Evolutionary conservation across 2,329 filamentous ascomycete species (phyloP).

Genomic region (Torrubiellomyces zombiae): DNA sequence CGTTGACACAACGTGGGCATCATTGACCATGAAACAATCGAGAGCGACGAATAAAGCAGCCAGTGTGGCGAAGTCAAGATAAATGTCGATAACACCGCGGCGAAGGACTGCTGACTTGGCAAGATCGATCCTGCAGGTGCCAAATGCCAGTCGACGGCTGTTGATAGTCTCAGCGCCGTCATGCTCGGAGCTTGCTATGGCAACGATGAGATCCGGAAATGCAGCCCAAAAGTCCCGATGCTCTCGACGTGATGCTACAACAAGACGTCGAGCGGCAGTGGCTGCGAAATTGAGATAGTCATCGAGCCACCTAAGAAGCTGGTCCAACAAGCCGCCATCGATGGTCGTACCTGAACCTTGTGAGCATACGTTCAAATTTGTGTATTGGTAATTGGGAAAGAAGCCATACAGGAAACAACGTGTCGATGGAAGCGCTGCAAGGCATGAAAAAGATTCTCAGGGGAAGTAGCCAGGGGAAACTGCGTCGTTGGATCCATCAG

Average conservation of each 20-base stretch:
- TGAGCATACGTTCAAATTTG: constrained; percentile 1
- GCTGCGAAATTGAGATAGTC: constrained; percentile 26
- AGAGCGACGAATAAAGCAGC: constrained; percentile 34
- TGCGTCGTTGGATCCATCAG: constrained; percentile 23
- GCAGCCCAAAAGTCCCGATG: constrained; percentile 33
- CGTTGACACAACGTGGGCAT: constrained; percentile 3
- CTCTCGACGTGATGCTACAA: constrained; percentile 25
- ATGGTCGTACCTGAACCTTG: constrained; percentile 21
- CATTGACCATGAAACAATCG: constrained; percentile 18
- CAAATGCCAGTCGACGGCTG: too few species aligned
- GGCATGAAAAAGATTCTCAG: constrained; percentile 15
- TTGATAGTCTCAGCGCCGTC: too few species aligned
- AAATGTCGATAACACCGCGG: constrained; percentile 17
- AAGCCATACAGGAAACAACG: too few species aligned
- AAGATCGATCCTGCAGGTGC: constrained; percentile 5
- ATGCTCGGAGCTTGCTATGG: too few species aligned
- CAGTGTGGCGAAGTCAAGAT: constrained; percentile 27
- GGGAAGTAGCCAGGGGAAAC: constrained; percentile 28
- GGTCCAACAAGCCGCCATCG: constrained; percentile 26
- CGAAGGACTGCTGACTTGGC: constrained; percentile 12
- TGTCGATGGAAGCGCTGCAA: constrained; percentile 19
- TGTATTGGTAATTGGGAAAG: too few species aligned
- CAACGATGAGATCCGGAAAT: constrained; percentile 37
- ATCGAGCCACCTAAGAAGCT: constrained; percentile 33
- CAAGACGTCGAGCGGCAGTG: constrained; percentile 14